phyloP scores from a whole-genome alignment of 2,329 filamentous ascomycete species.

The Aquanectria penicillioides region DNA sequence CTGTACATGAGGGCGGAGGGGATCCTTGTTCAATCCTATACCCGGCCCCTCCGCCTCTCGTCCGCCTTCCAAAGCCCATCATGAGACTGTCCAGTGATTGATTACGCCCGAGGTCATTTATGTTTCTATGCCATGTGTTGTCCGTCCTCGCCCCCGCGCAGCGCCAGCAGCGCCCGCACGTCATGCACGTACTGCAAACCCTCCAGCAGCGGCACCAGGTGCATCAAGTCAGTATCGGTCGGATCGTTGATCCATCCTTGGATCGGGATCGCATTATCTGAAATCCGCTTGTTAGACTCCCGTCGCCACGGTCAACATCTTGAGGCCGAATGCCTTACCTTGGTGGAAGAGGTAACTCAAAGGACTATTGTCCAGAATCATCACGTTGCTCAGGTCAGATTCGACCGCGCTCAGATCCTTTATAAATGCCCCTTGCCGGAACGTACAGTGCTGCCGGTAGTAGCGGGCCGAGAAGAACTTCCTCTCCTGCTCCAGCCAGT shows the following conservation, averaged over 20 bases:
- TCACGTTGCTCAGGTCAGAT: constrained; percentile 95
- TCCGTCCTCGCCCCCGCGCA: constrained; percentile 86
- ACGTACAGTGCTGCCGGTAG: constrained; percentile 97
- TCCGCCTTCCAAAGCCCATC: constrained; percentile 20
- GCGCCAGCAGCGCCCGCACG: constrained; percentile 87
- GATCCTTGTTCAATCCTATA: constrained; percentile 6
- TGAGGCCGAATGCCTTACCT: constrained; percentile 65
- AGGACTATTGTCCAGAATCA: constrained; percentile 98
- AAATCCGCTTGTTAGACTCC: constrained; percentile 17
- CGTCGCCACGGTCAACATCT: not conserved
- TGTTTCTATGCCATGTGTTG: constrained; percentile 60
- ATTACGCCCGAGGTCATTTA: constrained; percentile 27
- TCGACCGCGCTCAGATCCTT: constrained; percentile 97
- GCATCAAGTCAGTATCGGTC: constrained; percentile 93
- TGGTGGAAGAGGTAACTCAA: constrained; percentile 99
- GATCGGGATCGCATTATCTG: constrained; percentile 98
- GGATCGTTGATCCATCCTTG: constrained; percentile 99
- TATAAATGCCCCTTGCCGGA: constrained; percentile 95
- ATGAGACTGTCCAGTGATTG: constrained; percentile 20
- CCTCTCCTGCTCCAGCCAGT: constrained; percentile 96
- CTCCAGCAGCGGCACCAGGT: constrained; percentile 91
- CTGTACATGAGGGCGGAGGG: constrained; percentile 30
- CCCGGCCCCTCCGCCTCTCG: constrained; percentile 24
- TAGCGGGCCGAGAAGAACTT: constrained; percentile 96
- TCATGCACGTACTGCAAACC: constrained; percentile 97